Evolutionary conservation across 345 rosid species (phyloP).

Genomic region (Citrus medica): DNA sequence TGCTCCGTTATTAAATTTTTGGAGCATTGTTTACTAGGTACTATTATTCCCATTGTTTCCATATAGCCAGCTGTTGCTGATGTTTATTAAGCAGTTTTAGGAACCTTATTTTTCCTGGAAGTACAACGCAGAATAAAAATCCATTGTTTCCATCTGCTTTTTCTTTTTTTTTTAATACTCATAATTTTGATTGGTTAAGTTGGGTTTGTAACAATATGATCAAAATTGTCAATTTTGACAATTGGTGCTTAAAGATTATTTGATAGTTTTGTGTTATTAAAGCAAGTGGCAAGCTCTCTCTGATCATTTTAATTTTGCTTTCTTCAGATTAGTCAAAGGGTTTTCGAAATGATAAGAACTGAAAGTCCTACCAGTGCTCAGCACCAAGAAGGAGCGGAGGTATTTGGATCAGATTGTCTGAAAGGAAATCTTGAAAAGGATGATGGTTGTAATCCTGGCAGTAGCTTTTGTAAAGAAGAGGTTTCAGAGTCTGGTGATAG

Average conservation of each 20-base stretch:
- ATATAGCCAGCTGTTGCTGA: not conserved
- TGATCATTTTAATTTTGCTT: slow-evolving; percentile 9
- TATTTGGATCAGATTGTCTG: slow-evolving; percentile 18
- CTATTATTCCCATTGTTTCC: not conserved
- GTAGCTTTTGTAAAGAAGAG: slow-evolving; percentile 20
- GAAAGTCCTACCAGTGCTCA: slow-evolving; percentile 40
- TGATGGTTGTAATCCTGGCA: slow-evolving; percentile 22
- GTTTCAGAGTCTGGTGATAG: slow-evolving; percentile 29
- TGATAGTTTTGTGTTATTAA: not conserved
- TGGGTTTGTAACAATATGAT: not conserved
- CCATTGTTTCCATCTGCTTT: not conserved
- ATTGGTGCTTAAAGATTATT: not conserved
- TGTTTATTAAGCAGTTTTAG: not conserved
- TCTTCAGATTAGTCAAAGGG: slow-evolving; percentile 82
- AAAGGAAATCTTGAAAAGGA: slow-evolving; percentile 35
- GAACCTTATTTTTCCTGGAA: not conserved
- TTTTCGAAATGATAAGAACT: slow-evolving; percentile 65
- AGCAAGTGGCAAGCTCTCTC: slow-evolving; percentile 3
- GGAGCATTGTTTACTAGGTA: not conserved
- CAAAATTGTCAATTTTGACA: not conserved
- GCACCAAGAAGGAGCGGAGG: slow-evolving; percentile 34
- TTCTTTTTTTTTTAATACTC: not conserved
- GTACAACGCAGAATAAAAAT: not conserved
- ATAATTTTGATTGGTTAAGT: not conserved
- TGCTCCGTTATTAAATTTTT: not conserved